Evolutionary conservation across 257 asterid species (phyloP), one percentile per base, ranked within the genome.

Genomic region (Verbena officinalis): DNA sequence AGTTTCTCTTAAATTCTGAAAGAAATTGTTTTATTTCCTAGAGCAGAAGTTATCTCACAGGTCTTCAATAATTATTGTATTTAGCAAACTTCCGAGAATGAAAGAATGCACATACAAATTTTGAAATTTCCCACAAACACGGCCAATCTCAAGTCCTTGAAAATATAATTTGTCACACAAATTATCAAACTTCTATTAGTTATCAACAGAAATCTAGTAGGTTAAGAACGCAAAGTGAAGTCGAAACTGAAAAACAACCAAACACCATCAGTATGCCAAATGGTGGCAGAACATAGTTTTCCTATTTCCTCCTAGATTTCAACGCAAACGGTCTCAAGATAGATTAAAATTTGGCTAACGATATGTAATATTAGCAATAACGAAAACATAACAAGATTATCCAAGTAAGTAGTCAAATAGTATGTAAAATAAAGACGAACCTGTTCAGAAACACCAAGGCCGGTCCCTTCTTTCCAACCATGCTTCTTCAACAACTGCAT

Each of bases 381-480:
- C 23, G 42, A 20, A n/a, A 1, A n/a, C 42, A 16, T 1, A 31
- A 12, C 4, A 24, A 62, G 19, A 3, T 19, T n/a, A 23, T 1
- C 14, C 33, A 23, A 23, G 45, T 16, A 42, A 66, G 3, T 49
- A 24, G 14, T 21, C 22, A 24, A 49, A 46, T 4, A 24, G 40
- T 15, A 31, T 19, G 51, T 10, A 20, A 20, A 65, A 23, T 46
- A 40, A 22, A 36, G 31, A 17, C 33, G 53, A 53, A 89, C 96
- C 97, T 90, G 97, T 72, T 87, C 84, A 58, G 72, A 73, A 56
- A 84, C 72, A 39, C 97, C 97, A 14, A 90, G 92, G 38, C 97
- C 96, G 5, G 90, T 85, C 43, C 96, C 97, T 78, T 90, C 95
- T 75, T 79, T 87, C 97, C 97, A 90, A 7, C 97, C 97, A 43